Percentiles rank a stretch among this genome's conserved stretches.
Conservation (phyloP, 2,329 filamentous ascomycete genomes). For the Pseudogymnoascus sp. region DNA sequence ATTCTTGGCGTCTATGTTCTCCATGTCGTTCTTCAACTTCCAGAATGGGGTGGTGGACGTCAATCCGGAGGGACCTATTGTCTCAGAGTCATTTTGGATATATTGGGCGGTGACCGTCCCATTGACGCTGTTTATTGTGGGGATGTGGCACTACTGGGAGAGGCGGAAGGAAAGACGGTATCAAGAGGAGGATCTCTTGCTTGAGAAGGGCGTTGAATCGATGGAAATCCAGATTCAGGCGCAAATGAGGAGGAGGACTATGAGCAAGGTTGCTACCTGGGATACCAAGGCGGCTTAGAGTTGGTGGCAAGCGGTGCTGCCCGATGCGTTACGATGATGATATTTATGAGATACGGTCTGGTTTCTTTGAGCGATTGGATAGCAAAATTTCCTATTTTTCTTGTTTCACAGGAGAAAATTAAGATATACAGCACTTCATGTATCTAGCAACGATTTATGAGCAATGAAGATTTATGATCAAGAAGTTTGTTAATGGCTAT, state of each 20-base stretch:
- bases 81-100: conserved; percentile 50
- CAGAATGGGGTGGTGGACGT: conserved; percentile 22
- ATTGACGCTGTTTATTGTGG: conserved; percentile 46
- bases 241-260: conserved; percentile 22
- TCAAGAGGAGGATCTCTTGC: conserved; percentile 20
- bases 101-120: conserved; percentile 56
- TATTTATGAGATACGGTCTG: neutral
- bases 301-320: neutral
- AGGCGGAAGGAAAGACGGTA: conserved; percentile 17
- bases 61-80: conserved; percentile 21
- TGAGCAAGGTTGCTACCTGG: conserved; percentile 18
- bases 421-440: neutral
- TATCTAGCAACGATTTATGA: conserved; percentile 1
- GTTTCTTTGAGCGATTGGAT: neutral
- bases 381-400: neutral
- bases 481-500: neutral
- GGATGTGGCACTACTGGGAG: conserved; percentile 42
- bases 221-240: conserved; percentile 24
- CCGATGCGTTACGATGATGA: neutral
- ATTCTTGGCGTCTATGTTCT: conserved; percentile 54
- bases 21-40: conserved; percentile 61
- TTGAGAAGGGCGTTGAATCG: conserved; percentile 23
- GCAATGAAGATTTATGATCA: neutral
- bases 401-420: neutral
- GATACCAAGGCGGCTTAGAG: conserved; percentile 9